Conservation (phyloP, 148 eudicot species). For the Rhododendron ferrugineum region DNA sequence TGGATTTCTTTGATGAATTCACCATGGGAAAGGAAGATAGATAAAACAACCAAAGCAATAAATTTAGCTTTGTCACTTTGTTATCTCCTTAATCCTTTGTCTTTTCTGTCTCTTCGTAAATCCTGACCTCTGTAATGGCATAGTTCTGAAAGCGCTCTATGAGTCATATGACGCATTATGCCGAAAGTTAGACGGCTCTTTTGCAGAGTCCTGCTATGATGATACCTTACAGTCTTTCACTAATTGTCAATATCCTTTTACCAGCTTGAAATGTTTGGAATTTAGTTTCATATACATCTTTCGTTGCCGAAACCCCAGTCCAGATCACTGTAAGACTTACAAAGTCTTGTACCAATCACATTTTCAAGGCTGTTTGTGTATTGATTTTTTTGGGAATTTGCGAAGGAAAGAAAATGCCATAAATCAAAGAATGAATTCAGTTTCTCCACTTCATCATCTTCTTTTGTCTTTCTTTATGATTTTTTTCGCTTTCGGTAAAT, state of each 20-base stretch:
- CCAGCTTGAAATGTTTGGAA: background rate
- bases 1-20: background rate
- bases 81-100: background rate
- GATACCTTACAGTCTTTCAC: background rate
- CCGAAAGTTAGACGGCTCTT: background rate
- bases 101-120: background rate
- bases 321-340: too few relatives aligned
- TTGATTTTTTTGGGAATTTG: background rate
- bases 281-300: background rate
- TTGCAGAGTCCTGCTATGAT: background rate
- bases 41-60: background rate
- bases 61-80: background rate
- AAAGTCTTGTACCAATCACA: background rate
- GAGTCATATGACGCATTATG: background rate
- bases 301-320: too few relatives aligned
- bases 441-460: background rate
- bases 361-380: background rate
- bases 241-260: too few relatives aligned
- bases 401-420: background rate
- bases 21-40: background rate
- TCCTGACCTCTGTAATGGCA: background rate
- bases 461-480: background rate
- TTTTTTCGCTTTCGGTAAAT: background rate
- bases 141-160: background rate
- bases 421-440: background rate